Conservation (phyloP, 768 basidiomycete species). For the Epithele typhae region DNA sequence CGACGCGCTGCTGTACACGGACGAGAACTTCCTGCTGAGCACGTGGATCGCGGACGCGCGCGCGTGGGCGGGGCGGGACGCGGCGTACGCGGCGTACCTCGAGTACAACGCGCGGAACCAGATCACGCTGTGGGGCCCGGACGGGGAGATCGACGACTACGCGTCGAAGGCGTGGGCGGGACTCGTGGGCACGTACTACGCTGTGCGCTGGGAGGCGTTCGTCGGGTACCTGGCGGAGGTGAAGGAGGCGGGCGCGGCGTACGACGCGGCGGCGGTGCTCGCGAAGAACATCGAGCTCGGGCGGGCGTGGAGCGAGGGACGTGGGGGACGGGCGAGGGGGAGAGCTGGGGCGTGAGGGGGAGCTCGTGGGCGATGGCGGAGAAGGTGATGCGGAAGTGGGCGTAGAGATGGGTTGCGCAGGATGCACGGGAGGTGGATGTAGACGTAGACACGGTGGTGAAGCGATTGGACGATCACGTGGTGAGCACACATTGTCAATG, state of each 20-base stretch:
- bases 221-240: slow-evolving; percentile 27
- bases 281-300: slow-evolving; percentile 31
- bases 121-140: slow-evolving; percentile 40
- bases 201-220: slow-evolving; percentile 32
- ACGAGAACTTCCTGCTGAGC: slow-evolving; percentile 30
- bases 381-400: slow-evolving; percentile 15
- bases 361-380: slow-evolving; percentile 22
- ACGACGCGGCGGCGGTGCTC: slow-evolving; percentile 23
- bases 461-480: too few species aligned
- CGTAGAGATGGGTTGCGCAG: too few species aligned
- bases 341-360: slow-evolving; percentile 18
- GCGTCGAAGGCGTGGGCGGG: slow-evolving; percentile 42
- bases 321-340: slow-evolving; percentile 14
- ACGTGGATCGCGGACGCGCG: slow-evolving; percentile 33
- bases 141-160: slow-evolving; percentile 38
- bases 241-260: slow-evolving; percentile 26
- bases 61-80: slow-evolving; percentile 26
- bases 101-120: slow-evolving; percentile 39
- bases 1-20: slow-evolving; percentile 31
- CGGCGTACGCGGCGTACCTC: slow-evolving; percentile 31
- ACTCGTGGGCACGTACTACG: slow-evolving; percentile 35
- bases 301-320: slow-evolving; percentile 25
- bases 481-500: too few species aligned
- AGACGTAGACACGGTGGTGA: too few species aligned
- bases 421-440: too few species aligned